phyloP scores from a whole-genome alignment of 805 yeast genomes.

The Candida endomychidarum region DNA sequence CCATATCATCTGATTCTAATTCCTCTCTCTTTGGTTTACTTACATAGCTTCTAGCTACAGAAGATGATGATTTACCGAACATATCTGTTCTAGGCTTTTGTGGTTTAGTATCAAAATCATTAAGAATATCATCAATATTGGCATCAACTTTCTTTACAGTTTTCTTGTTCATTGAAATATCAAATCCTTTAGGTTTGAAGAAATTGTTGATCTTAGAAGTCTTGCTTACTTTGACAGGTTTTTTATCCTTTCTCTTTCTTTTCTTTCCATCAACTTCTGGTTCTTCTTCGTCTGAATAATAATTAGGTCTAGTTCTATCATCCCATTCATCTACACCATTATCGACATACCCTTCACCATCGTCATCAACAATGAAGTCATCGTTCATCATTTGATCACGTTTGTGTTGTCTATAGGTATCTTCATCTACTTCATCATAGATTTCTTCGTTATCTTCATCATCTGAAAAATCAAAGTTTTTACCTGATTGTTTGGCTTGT shows the following conservation, averaged over 20 bases:
- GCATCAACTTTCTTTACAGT: conserved; percentile 44
- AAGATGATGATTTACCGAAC: conserved; percentile 5
- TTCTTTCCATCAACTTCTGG: conserved; percentile 23
- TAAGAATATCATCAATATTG: conserved; percentile 65
- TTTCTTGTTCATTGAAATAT: conserved; percentile 12
- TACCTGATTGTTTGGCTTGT: conserved; percentile 51
- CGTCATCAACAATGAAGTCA: conserved; percentile 92
- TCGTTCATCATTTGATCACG: conserved; percentile 81
- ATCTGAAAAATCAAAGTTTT: conserved; percentile 39
- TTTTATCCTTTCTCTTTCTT: conserved; percentile 28
- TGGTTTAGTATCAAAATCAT: conserved; percentile 40
- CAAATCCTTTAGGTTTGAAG: conserved; percentile 41
- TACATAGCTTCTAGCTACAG: conserved; percentile 10
- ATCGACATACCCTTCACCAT: conserved; percentile 92
- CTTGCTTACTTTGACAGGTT: conserved; percentile 39
- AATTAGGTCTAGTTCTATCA: conserved; percentile 45
- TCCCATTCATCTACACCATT: conserved; percentile 93
- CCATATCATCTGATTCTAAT: conserved; percentile 25
- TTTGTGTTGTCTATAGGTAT: conserved; percentile 69
- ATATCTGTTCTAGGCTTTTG: conserved; percentile 4
- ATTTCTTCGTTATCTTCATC: conserved; percentile 45
- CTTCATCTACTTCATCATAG: conserved; percentile 88
- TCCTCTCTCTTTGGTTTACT: conserved; percentile 10
- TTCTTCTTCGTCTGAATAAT: conserved; percentile 56
- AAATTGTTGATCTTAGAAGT: conserved; percentile 52